phyloP scores from a whole-genome alignment of 148 eudicot species.

The Arbutus unedo region DNA sequence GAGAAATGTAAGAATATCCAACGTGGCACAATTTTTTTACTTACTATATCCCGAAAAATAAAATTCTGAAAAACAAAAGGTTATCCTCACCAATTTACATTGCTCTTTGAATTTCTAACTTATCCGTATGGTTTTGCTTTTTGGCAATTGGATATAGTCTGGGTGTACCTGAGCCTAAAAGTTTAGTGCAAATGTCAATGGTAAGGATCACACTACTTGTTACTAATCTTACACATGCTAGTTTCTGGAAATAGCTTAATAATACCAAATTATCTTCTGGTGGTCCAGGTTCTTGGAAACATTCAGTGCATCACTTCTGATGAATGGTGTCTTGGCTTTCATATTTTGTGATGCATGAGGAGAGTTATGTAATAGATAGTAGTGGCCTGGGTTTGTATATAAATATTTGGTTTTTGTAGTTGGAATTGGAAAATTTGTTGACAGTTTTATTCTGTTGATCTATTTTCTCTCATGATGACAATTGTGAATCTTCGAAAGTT shows the following conservation, averaged over 20 bases:
- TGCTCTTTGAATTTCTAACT: conserved; percentile 14
- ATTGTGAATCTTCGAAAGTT: background rate
- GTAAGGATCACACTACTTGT: conserved; percentile 26
- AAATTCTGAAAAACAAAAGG: conserved; percentile 16
- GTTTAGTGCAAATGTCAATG: conserved; percentile 31
- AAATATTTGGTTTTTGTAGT: background rate
- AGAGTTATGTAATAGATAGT: conserved; percentile 1
- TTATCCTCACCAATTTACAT: conserved; percentile 10
- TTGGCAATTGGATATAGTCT: conserved; percentile 22
- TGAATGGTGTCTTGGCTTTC: conserved; percentile 18
- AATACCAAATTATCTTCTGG: conserved; percentile 11
- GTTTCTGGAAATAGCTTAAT: conserved; percentile 10
- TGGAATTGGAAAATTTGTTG: conserved; percentile 2
- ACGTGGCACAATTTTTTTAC: conserved; percentile 12
- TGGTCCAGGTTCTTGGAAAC: conserved; percentile 14
- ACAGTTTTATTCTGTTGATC: background rate
- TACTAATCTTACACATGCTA: background rate
- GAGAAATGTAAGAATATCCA: conserved; percentile 32
- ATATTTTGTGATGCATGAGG: conserved; percentile 2
- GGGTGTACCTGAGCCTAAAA: conserved; percentile 34
- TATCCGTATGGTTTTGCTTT: conserved; percentile 25
- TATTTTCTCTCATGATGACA: background rate
- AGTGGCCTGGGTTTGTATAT: background rate
- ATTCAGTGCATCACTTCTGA: conserved; percentile 15
- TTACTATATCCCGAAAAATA: conserved; percentile 17